phyloP scores from a whole-genome alignment of 2,329 filamentous ascomycete genomes.

The Neopestalotiopsis sp. region DNA sequence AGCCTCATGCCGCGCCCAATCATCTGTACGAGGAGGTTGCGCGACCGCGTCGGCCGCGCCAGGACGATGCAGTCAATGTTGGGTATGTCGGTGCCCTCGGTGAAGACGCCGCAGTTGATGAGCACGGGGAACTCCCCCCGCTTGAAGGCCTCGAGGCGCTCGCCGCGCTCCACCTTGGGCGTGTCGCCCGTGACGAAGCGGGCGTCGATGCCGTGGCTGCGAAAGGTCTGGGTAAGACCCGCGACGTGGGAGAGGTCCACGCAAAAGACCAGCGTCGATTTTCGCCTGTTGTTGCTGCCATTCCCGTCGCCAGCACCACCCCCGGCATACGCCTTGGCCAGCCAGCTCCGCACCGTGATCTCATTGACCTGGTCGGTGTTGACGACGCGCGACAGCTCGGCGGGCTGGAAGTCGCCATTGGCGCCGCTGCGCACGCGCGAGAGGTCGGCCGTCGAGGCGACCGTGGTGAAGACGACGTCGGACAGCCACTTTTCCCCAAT shows the following conservation, averaged over 20 bases:
- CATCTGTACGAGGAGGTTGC: slow-evolving; percentile 97
- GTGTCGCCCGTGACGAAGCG: slow-evolving; percentile 88
- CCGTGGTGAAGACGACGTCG: slow-evolving; percentile 92
- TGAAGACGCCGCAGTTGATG: slow-evolving; percentile 95
- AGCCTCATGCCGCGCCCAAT: slow-evolving; percentile 92
- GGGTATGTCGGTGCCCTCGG: slow-evolving; percentile 96
- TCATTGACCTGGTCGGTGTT: slow-evolving; percentile 85
- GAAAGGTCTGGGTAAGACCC: slow-evolving; percentile 77
- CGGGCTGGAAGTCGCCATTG: slow-evolving; percentile 80
- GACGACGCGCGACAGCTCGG: slow-evolving; percentile 80
- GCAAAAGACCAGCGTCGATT: slow-evolving; percentile 92
- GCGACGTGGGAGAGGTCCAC: slow-evolving; percentile 86
- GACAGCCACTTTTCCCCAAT: slow-evolving; percentile 87
- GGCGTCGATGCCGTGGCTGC: slow-evolving; percentile 79
- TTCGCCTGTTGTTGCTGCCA: no score
- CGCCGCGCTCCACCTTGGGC: slow-evolving; percentile 67
- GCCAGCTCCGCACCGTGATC: slow-evolving; percentile 85
- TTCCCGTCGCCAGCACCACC: slow-evolving; percentile 43
- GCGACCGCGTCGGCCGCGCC: slow-evolving; percentile 85
- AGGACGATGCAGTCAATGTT: slow-evolving; percentile 95
- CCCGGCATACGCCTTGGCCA: slow-evolving; percentile 68
- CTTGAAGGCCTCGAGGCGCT: slow-evolving; percentile 78
- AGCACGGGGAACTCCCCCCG: slow-evolving; percentile 81
- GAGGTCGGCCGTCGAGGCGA: slow-evolving; percentile 81
- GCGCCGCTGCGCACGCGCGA: slow-evolving; percentile 67